phyloP scores from a whole-genome alignment of 345 rosid species.

The Acer yangbiense region DNA sequence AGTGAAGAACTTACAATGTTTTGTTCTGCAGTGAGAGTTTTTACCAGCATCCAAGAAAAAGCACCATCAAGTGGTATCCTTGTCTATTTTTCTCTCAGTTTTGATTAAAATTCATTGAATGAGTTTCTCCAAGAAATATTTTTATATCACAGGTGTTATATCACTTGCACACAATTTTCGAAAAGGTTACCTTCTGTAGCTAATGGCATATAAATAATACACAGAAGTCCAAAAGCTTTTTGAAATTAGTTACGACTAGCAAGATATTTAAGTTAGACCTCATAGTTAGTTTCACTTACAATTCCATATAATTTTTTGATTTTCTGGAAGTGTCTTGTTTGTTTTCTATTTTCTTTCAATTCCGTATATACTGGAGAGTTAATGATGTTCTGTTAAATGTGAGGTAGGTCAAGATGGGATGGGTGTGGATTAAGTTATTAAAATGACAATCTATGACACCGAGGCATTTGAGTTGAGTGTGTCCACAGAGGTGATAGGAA shows the following conservation, averaged over 20 bases:
- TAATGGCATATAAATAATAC: neutral
- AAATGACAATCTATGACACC: no score
- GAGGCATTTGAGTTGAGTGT: neutral
- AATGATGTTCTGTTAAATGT: no score
- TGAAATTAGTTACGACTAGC: neutral
- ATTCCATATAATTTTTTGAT: neutral
- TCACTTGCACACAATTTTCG: neutral
- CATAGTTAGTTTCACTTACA: slow-evolving; percentile 9
- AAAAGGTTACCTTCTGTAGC: neutral
- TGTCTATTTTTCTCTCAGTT: slow-evolving; percentile 15
- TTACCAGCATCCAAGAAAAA: slow-evolving; percentile 90
- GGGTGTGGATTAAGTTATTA: no score
- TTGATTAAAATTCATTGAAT: neutral
- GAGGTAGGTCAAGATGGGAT: no score
- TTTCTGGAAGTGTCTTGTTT: neutral
- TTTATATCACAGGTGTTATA: neutral
- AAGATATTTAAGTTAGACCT: neutral
- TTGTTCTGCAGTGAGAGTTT: slow-evolving; percentile 72
- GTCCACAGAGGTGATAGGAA: neutral
- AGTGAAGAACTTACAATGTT: neutral
- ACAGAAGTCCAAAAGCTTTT: neutral
- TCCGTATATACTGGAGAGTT: neutral
- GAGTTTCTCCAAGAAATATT: neutral
- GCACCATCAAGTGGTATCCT: slow-evolving; percentile 90
- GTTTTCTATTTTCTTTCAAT: neutral